Base-by-base conservation (phyloP, 768 basidiomycete species). In the Rhizopogon vinicolor region DNA sequence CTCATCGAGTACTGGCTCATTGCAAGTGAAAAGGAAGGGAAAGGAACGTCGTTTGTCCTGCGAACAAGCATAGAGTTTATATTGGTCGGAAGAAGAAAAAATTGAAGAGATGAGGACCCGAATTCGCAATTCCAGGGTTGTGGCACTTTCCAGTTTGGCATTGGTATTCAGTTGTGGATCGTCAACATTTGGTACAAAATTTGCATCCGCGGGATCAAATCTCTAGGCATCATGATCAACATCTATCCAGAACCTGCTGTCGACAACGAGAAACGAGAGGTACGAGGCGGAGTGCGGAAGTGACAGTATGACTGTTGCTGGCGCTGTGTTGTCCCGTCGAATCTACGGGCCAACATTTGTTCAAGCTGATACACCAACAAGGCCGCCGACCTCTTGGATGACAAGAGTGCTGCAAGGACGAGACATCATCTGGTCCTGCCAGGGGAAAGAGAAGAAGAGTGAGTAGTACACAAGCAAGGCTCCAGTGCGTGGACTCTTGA, bases 1-100 rank as follows among this genome's bases (percentile, higher is more conserved):
- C 37, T 49, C 5, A 41, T 68, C 64, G 66, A 70, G 64, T 29
- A 12, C 19, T 40, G 31, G 25, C 33, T 44, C 16, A 33, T 18
- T 19, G 43, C 29, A 49, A 41, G 44, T 45, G 4, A 55, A 29
- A 44, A 43, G 9, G 29, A 41, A 33, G 50, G 41, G 46, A 18
- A 29, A 33, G 44, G 7, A 48, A 54, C 7, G 43, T 46, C 35
- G 25, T 12, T 2, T 25, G 14, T 22, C 22, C 35, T 49, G 48
- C 35, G 44, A 22, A 42, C 40, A 33, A 19, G 35, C 57, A 29
- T 46, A 51, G 40, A 45, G 55, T 53, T 13, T 28, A 22, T 39
- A 53, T 55, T 46, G 55, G 41, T 46, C 12, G 8, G 41, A 44
- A 3, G 31, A 46, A 22, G 58, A 53, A 48, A 37, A 18, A 16